These are phyloP conservation scores for Trichophyton equinum DNA, from an alignment of 2,329 filamentous ascomycete species.

Conservation along the genomic window DNA sequence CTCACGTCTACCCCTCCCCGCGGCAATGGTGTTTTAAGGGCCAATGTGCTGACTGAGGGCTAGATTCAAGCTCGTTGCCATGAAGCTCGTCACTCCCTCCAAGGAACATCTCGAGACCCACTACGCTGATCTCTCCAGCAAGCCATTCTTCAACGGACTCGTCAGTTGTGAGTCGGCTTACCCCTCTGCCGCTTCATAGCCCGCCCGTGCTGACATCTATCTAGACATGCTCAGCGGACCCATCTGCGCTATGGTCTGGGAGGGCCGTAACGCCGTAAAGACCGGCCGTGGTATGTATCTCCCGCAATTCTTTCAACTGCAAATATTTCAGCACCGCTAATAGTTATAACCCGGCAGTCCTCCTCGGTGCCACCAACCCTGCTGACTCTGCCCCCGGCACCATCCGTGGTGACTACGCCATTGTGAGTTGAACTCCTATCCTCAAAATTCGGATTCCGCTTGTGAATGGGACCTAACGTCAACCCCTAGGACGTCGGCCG, in stretches of 20 bases:
- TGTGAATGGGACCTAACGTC: constrained; percentile 5
- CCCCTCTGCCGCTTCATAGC: background rate
- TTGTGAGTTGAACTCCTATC: constrained; percentile 37
- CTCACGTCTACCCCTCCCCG: background rate
- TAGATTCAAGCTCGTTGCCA: constrained; percentile 94
- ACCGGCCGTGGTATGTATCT: constrained; percentile 67
- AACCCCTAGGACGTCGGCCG: constrained; percentile 59
- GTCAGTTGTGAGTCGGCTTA: constrained; percentile 59
- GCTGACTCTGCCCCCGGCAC: constrained; percentile 87
- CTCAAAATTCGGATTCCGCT: background rate
- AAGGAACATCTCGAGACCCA: constrained; percentile 97
- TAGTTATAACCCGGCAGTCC: constrained; percentile 37
- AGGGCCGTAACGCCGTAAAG: constrained; percentile 98
- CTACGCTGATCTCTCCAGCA: constrained; percentile 83
- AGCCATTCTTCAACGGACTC: constrained; percentile 95
- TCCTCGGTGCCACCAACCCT: constrained; percentile 99
- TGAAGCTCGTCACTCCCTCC: constrained; percentile 83
- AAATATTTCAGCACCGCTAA: background rate
- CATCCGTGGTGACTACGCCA: constrained; percentile 89
- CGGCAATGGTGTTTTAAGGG: background rate
- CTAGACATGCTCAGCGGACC: constrained; percentile 93
- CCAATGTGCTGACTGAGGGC: constrained; percentile 12
- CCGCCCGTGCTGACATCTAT: background rate
- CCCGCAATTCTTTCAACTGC: background rate
- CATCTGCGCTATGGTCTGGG: constrained; percentile 99